Base-by-base conservation (phyloP, 192 early-diverging fungal genomes). In the Backusella parvicylindrica region DNA sequence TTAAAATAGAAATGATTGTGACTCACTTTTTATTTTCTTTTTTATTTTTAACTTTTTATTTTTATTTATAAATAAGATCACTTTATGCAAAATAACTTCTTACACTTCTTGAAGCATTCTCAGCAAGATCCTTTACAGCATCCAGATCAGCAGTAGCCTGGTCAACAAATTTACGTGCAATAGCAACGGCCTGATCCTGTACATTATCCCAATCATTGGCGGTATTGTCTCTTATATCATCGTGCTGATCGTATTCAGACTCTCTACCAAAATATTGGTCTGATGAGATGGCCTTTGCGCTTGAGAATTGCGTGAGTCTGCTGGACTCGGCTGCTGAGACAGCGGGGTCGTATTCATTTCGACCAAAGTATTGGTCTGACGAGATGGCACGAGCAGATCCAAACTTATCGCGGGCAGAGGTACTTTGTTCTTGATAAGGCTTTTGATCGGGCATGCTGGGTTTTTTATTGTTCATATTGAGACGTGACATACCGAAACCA, bases 281-380 rank as follows among this genome's bases (percentile, higher is more conserved):
- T 33, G 91, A 92, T 18, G 93, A 90, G 71, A 95, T 96, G 23
- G 91, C 88, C 32, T 87, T 91, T 11, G 93, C 92, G 65, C 85
- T 87, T 21, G 89, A 85, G 78, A 96, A 96, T 72, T 89, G 47
- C 41, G 85, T 83, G 2, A 91, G 74, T 2, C 93, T 89, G 32
- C 84, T 85, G 26, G 77, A 84, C 15, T 81, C 74, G 28, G 92
- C 89, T 5, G 87, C 73, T 9, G 83, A 73, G 0, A 85, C 79
- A 23, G 84, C 81, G 11, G 87, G 82, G 78, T 94, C 93, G 71
- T 93, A 93, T 7, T 84, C 80, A 60, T 89, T 89, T 33, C 95
- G 90, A 2, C 90, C 92, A 91, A 97, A 96, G 82, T 92, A 97
- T 83, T 96, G 93, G 74, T 96, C 95, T 23, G 91, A 92, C 13